phyloP scores from a whole-genome alignment of 2,329 filamentous ascomycete species.

The Elsinoe fawcettii region DNA sequence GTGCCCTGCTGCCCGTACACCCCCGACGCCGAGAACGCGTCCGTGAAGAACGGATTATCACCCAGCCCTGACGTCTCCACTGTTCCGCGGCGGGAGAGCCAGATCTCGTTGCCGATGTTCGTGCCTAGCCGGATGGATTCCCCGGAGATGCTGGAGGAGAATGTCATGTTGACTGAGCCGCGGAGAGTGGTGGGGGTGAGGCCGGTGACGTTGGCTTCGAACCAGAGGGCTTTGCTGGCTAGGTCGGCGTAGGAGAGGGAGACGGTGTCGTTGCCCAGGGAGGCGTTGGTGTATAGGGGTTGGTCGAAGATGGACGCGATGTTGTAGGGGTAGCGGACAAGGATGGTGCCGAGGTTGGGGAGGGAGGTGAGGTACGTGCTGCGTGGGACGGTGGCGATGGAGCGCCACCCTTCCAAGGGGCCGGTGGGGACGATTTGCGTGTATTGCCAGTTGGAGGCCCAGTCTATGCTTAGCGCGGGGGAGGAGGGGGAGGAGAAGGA shows the following conservation, averaged over 20 bases:
- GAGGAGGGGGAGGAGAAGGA: conserved; percentile 20
- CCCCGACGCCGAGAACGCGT: conserved; percentile 41
- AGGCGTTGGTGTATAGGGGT: conserved; percentile 37
- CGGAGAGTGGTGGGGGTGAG: conserved; percentile 28
- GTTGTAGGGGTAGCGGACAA: conserved; percentile 46
- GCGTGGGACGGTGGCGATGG: conserved; percentile 46
- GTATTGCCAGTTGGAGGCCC: conserved; percentile 57
- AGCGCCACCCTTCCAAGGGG: conserved; percentile 44
- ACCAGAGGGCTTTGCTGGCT: conserved; percentile 45
- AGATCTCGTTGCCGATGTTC: conserved; percentile 43
- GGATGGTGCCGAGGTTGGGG: conserved; percentile 44
- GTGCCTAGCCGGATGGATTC: conserved; percentile 46
- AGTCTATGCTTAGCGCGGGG: conserved; percentile 44
- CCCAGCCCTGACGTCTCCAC: conserved; percentile 34
- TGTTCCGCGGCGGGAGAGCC: conserved; percentile 44
- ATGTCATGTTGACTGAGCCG: conserved; percentile 46
- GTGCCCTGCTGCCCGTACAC: conserved; percentile 25
- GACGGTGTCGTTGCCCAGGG: conserved; percentile 43
- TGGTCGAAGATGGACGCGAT: conserved; percentile 41
- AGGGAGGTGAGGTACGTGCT: conserved; percentile 46
- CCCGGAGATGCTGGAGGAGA: conserved; percentile 42
- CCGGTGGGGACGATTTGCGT: conserved; percentile 46
- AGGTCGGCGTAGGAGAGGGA: conserved; percentile 45
- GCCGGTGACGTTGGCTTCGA: conserved; percentile 47
- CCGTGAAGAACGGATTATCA: conserved; percentile 48